Base-by-base conservation (phyloP, 768 basidiomycete species). In the Suillus subalutaceus region DNA sequence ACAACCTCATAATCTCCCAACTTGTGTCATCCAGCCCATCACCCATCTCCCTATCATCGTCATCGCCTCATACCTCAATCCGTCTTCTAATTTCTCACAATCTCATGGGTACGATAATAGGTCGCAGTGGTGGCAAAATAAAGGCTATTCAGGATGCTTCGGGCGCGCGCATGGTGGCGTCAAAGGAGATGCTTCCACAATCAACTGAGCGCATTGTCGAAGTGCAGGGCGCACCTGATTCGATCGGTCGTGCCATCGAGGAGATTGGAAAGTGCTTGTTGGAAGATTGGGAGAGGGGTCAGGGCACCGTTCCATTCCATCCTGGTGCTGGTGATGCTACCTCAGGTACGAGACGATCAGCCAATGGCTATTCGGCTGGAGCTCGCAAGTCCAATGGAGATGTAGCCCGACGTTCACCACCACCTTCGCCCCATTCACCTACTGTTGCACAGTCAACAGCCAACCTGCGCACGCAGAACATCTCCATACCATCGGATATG, bases 401-500 rank as follows among this genome's bases (percentile, higher is more conserved):
- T 59, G 71, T 73, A 35, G 66, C 68, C 68, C 79, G 72, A 77
- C 83, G 71, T 50, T 83, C 87, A 50, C 78, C 74, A 20, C 76
- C 77, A 3, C 71, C 75, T 26, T 79, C 77, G 2, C 76, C 78
- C 9, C 74, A 76, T 7, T 78, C 81, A 20, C 81, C 83, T n/a
- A 72, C 83, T 41, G 82, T 87, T 62, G 76, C 84, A 68, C 88
- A 85, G 71, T 85, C 85, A 37, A 82, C 87, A 40, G 85, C 92
- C 58, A 96, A 96, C 78, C 85, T 99, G 70, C 92, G 96, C 69
- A 99, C 97, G 12, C 97, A 99, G 81, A 98, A 97, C 80, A 99
- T 99, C 72, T 97, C 97, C 72, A 99, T 99, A 74, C 97, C 97
- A 44, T 93, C 93, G 69, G 97, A 99, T 82, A 99, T 99, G 97